A percentile compares a stretch with the other conserved stretches of the same genome.
Evolutionary conservation across 148 eudicot genomes (phyloP).

Genomic region (Polygonum aviculare): DNA sequence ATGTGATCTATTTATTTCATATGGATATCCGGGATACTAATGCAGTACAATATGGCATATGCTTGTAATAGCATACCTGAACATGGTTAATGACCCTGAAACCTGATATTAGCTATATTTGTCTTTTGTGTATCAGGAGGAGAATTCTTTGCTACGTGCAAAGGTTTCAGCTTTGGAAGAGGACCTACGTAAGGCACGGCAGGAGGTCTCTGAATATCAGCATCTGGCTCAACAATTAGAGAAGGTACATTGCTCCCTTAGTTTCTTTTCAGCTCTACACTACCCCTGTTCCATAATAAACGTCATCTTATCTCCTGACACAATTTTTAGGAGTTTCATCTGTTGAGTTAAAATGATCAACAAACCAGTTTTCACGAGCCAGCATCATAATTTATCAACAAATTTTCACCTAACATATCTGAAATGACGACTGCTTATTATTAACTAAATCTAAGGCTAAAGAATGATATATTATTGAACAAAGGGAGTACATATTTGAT

Average conservation of each 20-base stretch:
- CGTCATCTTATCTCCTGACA: neutral
- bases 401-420: no score
- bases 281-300: neutral
- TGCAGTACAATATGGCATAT: no score
- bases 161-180: slow-evolving; percentile 67
- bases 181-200: slow-evolving; percentile 51
- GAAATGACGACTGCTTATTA: no score
- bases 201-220: slow-evolving; percentile 50
- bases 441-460: no score
- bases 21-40: no score
- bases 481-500: neutral
- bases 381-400: no score
- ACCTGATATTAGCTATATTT: neutral
- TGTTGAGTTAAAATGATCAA: no score
- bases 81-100: neutral
- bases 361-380: no score
- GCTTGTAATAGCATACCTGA: no score
- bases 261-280: slow-evolving; percentile 11
- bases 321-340: no score
- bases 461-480: no score
- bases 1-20: no score
- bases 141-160: slow-evolving; percentile 43
- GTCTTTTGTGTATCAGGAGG: slow-evolving; percentile 34
- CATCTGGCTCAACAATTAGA: slow-evolving; percentile 42
- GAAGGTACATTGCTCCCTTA: slow-evolving; percentile 39